Evolutionary conservation across 805 yeast genomes (phyloP).

Genomic region (Metschnikowia kunwiensis): DNA sequence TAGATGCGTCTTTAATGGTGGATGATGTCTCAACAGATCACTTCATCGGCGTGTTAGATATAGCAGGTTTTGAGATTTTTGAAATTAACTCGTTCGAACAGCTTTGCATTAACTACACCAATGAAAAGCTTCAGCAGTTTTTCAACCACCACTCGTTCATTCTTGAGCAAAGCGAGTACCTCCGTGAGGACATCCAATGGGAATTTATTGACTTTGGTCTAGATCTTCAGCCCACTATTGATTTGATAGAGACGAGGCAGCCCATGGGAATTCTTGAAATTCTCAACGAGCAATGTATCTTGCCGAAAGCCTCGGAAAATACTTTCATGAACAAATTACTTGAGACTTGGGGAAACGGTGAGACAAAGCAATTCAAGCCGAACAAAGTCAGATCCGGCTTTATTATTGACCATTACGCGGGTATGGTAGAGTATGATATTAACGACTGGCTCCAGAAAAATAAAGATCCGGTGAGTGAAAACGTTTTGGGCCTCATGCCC

Average conservation of each 20-base stretch:
- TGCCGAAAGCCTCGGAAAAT: constrained; percentile 83
- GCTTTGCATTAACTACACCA: constrained; percentile 57
- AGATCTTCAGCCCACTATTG: constrained; percentile 92
- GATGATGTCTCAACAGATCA: constrained; percentile 21
- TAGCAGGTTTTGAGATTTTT: constrained; percentile 62
- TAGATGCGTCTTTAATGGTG: constrained; percentile 59
- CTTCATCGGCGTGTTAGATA: constrained; percentile 57
- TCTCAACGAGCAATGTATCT: constrained; percentile 91
- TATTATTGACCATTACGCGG: constrained; percentile 89
- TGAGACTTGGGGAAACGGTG: constrained; percentile 53
- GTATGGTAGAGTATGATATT: constrained; percentile 88
- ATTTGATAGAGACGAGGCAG: constrained; percentile 71
- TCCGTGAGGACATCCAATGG: constrained; percentile 60
- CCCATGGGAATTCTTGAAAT: constrained; percentile 83
- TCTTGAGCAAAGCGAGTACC: constrained; percentile 57
- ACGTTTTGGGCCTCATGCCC: constrained; percentile 58
- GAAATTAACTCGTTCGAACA: constrained; percentile 58
- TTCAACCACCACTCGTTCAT: constrained; percentile 63
- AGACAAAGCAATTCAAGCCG: constrained; percentile 56
- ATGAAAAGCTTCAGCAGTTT: constrained; percentile 58
- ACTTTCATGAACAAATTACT: constrained; percentile 80
- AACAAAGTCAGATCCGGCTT: constrained; percentile 77
- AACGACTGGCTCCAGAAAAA: constrained; percentile 94
- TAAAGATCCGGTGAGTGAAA: constrained; percentile 86
- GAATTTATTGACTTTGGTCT: constrained; percentile 89